phyloP scores from a whole-genome alignment of 345 rosid genomes.

The Gossypium rotundifolium region DNA sequence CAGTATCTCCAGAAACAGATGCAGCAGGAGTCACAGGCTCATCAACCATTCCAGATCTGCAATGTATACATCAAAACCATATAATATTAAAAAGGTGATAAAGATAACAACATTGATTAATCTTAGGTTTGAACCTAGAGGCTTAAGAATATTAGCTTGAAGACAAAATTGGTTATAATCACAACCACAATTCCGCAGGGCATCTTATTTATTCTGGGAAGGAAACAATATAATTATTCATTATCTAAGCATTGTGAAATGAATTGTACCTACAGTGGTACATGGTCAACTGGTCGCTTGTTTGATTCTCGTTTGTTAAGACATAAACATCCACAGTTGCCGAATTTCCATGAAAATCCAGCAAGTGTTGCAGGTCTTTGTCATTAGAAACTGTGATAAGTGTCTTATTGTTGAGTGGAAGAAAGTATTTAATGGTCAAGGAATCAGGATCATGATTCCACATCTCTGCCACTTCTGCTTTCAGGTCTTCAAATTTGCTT shows the following conservation, averaged over 20 bases:
- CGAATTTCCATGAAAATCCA: slow-evolving; percentile 33
- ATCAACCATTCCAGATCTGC: slow-evolving; percentile 5
- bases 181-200: not conserved
- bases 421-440: slow-evolving; percentile 68
- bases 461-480: slow-evolving; percentile 60
- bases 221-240: not conserved
- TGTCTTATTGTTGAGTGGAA: slow-evolving; percentile 70
- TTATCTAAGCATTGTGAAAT: not conserved
- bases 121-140: not conserved
- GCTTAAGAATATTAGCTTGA: not conserved
- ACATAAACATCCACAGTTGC: slow-evolving; percentile 4
- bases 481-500: slow-evolving; percentile 41
- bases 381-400: slow-evolving; percentile 68
- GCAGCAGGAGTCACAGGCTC: not conserved
- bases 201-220: not conserved
- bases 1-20: not conserved
- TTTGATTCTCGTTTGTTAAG: slow-evolving; percentile 4
- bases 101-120: not conserved
- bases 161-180: not conserved
- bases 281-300: not conserved
- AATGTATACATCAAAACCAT: not conserved
- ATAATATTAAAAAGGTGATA: not conserved
- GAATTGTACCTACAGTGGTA: slow-evolving; percentile 3
- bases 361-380: slow-evolving; percentile 56
- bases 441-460: slow-evolving; percentile 33